Percentiles rank a stretch among this genome's conserved stretches.
phyloP scores from a whole-genome alignment of 129 eudicot species.

The Apium graveolens region DNA sequence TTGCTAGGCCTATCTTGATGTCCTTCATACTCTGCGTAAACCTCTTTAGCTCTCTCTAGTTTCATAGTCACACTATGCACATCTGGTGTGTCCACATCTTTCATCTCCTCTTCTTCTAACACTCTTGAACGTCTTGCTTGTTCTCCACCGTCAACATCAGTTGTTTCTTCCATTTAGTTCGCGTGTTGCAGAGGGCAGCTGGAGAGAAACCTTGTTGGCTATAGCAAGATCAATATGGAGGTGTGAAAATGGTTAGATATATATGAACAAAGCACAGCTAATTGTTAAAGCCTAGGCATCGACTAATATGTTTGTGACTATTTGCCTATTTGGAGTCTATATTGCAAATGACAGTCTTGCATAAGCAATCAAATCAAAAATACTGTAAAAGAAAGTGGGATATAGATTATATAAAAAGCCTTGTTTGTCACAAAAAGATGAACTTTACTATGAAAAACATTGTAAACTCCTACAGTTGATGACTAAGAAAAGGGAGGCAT shows the following conservation, averaged over 20 bases:
- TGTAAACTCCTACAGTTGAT: neutral
- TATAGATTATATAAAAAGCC: neutral
- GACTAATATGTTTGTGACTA: neutral
- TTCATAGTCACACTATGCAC: slow-evolving; percentile 25
- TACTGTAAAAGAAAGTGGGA: neutral
- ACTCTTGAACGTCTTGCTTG: slow-evolving; percentile 14
- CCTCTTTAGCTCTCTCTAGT: slow-evolving; percentile 48
- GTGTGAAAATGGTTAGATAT: neutral
- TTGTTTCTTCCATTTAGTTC: slow-evolving; percentile 4
- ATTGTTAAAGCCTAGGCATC: slow-evolving; percentile 5
- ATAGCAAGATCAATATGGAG: neutral
- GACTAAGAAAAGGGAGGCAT: neutral
- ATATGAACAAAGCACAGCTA: slow-evolving; percentile 3
- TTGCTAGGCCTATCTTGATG: slow-evolving; percentile 52
- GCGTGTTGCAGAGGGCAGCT: neutral
- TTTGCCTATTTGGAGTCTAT: neutral
- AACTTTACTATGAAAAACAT: slow-evolving; percentile 5
- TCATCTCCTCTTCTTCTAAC: slow-evolving; percentile 33
- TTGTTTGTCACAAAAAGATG: slow-evolving; percentile 3
- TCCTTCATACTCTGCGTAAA: slow-evolving; percentile 29
- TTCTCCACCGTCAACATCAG: slow-evolving; percentile 7
- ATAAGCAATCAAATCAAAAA: neutral
- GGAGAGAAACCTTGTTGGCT: neutral
- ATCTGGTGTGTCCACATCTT: slow-evolving; percentile 22
- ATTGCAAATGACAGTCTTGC: neutral